Conservation (phyloP, 129 eudicot genomes). For the Tagetes erecta region DNA sequence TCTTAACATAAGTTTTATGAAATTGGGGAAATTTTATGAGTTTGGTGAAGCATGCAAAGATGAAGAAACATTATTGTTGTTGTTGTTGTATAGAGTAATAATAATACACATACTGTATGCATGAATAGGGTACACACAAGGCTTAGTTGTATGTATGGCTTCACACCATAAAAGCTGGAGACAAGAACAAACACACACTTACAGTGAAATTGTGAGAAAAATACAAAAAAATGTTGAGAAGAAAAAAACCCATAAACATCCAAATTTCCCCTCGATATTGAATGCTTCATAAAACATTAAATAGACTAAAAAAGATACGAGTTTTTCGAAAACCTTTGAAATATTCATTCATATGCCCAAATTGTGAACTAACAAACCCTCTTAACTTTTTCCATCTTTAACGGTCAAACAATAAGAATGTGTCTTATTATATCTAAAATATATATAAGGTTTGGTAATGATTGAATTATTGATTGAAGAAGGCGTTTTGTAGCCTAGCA, state of each 20-base stretch:
- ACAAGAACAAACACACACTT: conserved; percentile 39
- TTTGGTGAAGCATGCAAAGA: conserved; percentile 84
- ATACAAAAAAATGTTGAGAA: conserved; percentile 33
- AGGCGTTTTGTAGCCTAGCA: too few species aligned
- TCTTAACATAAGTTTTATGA: conserved; percentile 25
- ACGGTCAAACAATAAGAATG: conserved; percentile 23
- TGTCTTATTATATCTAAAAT: too few species aligned
- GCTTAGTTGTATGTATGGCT: conserved; percentile 52
- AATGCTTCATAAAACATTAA: conserved; percentile 12
- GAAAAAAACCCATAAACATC: conserved; percentile 30
- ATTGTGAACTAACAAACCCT: conserved; percentile 32
- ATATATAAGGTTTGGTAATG: too few species aligned
- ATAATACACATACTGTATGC: conserved; percentile 43
- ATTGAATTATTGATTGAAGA: too few species aligned
- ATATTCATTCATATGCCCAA: conserved; percentile 21
- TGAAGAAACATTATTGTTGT: conserved; percentile 37
- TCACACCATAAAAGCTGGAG: conserved; percentile 84
- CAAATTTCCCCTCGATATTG: neutral
- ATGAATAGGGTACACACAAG: conserved; percentile 43
- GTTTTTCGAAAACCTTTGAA: conserved; percentile 34
- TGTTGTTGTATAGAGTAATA: neutral
- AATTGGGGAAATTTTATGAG: conserved; percentile 40
- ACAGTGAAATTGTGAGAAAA: conserved; percentile 34
- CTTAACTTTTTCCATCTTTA: conserved; percentile 41
- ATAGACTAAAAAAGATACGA: conserved; percentile 11